Conservation (phyloP, 768 basidiomycete species). For the Macrolepiota fuliginosa region DNA sequence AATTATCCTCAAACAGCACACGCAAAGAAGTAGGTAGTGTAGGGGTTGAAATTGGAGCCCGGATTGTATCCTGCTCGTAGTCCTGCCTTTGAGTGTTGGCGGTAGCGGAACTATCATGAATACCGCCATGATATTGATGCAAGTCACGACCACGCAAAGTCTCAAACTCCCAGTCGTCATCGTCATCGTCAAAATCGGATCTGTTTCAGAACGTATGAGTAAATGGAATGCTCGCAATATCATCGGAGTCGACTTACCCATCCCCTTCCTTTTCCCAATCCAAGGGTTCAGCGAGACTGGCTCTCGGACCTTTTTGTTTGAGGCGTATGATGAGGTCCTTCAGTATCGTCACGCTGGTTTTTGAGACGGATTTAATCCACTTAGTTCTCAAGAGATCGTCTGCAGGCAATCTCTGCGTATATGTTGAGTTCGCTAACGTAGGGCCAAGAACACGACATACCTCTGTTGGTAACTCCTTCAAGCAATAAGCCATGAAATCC, state of each 20-base stretch:
- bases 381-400: constrained; percentile 86
- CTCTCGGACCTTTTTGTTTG: constrained; percentile 71
- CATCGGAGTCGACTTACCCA: constrained; percentile 15
- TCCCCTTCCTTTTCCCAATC: constrained; percentile 74
- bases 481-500: constrained; percentile 81
- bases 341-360: constrained; percentile 62
- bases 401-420: constrained; percentile 72
- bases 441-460: constrained; percentile 37
- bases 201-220: background rate
- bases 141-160: constrained; percentile 48
- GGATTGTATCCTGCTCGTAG: constrained; percentile 36
- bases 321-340: constrained; percentile 82
- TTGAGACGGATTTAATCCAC: constrained; percentile 83
- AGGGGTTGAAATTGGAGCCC: constrained; percentile 39
- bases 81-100: constrained; percentile 13
- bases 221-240: background rate
- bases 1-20: constrained; percentile 68
- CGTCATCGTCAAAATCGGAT: constrained; percentile 27
- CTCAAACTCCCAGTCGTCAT: constrained; percentile 73
- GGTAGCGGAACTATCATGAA: constrained; percentile 24
- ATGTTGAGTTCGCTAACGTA: constrained; percentile 7
- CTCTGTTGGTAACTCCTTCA: constrained; percentile 78
- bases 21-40: constrained; percentile 77
- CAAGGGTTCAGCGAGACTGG: constrained; percentile 70
- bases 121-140: constrained; percentile 9